Evolutionary conservation across 257 asterid species (phyloP).

Genomic region (Verbascum thapsus): DNA sequence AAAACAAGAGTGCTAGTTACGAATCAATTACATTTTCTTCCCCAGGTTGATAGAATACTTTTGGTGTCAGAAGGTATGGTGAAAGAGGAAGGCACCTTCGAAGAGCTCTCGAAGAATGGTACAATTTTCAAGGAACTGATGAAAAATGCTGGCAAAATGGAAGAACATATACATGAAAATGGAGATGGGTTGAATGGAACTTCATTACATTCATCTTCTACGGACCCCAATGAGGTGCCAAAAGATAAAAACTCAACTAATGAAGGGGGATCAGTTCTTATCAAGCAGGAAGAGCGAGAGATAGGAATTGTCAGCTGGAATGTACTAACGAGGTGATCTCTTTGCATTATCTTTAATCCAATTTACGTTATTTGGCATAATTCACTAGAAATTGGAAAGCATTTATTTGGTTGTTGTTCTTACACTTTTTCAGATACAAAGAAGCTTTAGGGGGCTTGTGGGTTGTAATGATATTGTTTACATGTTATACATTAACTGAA

Average conservation of each 20-base stretch:
- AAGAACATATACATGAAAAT: slow-evolving; percentile 56
- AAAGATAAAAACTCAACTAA: slow-evolving; percentile 46
- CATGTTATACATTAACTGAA: slow-evolving; percentile 70
- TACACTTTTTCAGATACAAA: slow-evolving; percentile 50
- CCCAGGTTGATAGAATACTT: slow-evolving; percentile 77
- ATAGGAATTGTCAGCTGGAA: slow-evolving; percentile 86
- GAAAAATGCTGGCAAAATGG: slow-evolving; percentile 89
- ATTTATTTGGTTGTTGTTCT: slow-evolving; percentile 24
- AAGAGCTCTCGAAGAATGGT: slow-evolving; percentile 69
- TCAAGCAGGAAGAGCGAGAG: slow-evolving; percentile 87
- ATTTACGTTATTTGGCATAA: background rate
- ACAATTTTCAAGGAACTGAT: slow-evolving; percentile 68
- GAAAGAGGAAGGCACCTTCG: slow-evolving; percentile 86
- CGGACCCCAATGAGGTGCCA: slow-evolving; percentile 37
- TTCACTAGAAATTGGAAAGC: background rate
- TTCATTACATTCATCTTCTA: slow-evolving; percentile 36
- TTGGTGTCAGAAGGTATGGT: slow-evolving; percentile 73
- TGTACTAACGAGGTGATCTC: slow-evolving; percentile 65
- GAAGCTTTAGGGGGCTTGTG: slow-evolving; percentile 84
- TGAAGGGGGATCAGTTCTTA: slow-evolving; percentile 72
- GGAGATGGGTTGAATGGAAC: slow-evolving; percentile 45
- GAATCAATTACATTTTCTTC: slow-evolving; percentile 85
- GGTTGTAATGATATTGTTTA: slow-evolving; percentile 69
- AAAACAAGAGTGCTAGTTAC: slow-evolving; percentile 89
- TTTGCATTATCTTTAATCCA: background rate